Evolutionary conservation across 257 asterid species (phyloP), one percentile per base, ranked within the genome.

Genomic region (Rhazya stricta): DNA sequence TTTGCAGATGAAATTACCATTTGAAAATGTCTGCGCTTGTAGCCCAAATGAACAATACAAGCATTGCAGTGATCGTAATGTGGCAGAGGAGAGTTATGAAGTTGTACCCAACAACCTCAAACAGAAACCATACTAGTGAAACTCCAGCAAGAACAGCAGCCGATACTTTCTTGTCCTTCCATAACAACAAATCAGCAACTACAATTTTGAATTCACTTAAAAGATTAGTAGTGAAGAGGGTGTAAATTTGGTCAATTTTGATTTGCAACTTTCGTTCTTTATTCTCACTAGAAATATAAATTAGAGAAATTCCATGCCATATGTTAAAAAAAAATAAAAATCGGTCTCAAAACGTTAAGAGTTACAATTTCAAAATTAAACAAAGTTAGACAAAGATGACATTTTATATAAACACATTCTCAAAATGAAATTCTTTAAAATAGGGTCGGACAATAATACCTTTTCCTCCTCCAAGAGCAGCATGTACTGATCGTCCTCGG

Each of bases 101-200:
- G 63, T 77, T 86, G 76, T 90, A 90, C 15, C 80, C 86, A 58
- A 77, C 91, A 45, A 88, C 85, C 80, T 88, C 90, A 67, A 88
- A 84, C 29, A 90, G 78, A 68, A 81, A 88, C 96, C 93, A 90
- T 34, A 86, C 80, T 29, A 71, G 76, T 71, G 87, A 81, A 46
- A 83, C 83, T 67, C 88, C 96, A 19, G 75, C 75, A 36, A 90
- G 77, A 53, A 86, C 82, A 21, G 82, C 82, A 13, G 74, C 90
- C 0, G 96, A 84, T 71, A 80, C 65, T 77, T 79, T 88, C 56
- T 63, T 71, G 76, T 90, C 78, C 48, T 85, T 85, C 96, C 96
- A 88, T 51, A 90, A 71, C 80, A 88, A 25, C 78, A 88, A 74
- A 76, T 90, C 88, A 32, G 89, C 91, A 62, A 84, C 96, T 88